A percentile compares a stretch with the other conserved stretches of the same genome.
These are phyloP conservation scores for Meripilus lineatus DNA, from an alignment of 1,284 basidiomycete species.

Conservation along the genomic window DNA sequence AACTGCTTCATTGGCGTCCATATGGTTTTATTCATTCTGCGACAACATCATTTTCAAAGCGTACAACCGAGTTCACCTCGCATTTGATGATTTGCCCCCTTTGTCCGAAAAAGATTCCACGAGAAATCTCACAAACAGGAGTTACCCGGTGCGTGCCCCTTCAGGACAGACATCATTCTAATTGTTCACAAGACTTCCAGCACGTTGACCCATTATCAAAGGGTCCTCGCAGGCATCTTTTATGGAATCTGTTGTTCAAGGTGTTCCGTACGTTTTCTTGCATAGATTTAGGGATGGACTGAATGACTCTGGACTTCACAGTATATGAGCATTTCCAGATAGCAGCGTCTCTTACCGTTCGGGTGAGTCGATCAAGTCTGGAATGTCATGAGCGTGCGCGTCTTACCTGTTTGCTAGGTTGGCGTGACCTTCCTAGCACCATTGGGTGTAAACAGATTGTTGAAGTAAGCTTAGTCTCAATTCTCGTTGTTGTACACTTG, in stretches of 20 bases:
- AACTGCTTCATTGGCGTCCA: slow-evolving; percentile 55
- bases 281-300: neutral
- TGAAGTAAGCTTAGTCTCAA: neutral
- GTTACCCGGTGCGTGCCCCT: slow-evolving; percentile 27
- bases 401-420: neutral
- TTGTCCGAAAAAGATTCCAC: slow-evolving; percentile 43
- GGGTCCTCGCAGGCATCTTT: slow-evolving; percentile 12
- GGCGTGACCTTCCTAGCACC: neutral
- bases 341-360: neutral
- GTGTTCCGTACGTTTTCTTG: slow-evolving; percentile 13
- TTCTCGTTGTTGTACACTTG: neutral
- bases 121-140: slow-evolving; percentile 32
- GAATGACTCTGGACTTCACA: neutral
- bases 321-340: neutral
- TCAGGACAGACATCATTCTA: neutral
- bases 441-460: neutral
- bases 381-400: neutral
- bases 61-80: slow-evolving; percentile 19
- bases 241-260: slow-evolving; percentile 17
- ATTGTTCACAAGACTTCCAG: slow-evolving; percentile 17
- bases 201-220: slow-evolving; percentile 22
- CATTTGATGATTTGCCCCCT: slow-evolving; percentile 32
- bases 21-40: slow-evolving; percentile 57
- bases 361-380: neutral
- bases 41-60: slow-evolving; percentile 27